Evolutionary conservation across 768 basidiomycete species (phyloP), one percentile per base, ranked within the genome.

Genomic region (Stropharia rugosoannulata): DNA sequence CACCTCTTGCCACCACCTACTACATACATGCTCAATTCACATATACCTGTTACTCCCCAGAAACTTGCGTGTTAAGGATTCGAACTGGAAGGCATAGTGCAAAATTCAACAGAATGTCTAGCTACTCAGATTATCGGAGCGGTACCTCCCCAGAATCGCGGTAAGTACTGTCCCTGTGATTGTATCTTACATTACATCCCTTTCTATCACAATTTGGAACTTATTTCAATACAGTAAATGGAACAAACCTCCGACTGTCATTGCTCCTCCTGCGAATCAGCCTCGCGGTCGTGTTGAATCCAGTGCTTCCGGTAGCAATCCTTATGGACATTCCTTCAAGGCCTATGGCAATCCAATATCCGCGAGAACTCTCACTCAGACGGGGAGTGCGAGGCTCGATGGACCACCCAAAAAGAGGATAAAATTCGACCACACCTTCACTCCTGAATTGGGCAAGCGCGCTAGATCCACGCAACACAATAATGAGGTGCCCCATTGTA

Each of bases 171-270:
- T 32, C 29, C 29, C 29, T 32, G 7, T 32, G 29, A 6, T 7
- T 32, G 29, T 4, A 32, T 32, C 29, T 29, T 32, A 10, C 29
- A 1, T 7, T 10, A 32, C 29, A 32, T 32, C 29, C 18, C 16
- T n/a, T 18, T 22, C 22, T 16, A 11, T 43, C 18, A 43, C 22
- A 16, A 18, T 16, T 11, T 16, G 16, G 42, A 18, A 18, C 42
- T 43, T 22, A 43, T 9, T 43, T 43, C 5, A 18, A 43, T 10
- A 16, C 42, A 18, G 42, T 43, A 54, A 49, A 9, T 66, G 65
- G 63, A 64, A 56, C 5, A 58, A 62, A 41, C 11, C 43, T 22
- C 63, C 63, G 15, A 63, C 61, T n/a, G 1, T 15, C 5, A 57
- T 60, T 12, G 2, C 9, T 12, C 22, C 9, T 4, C 39, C 59